Evolutionary conservation across 345 rosid genomes (phyloP), one percentile per base, ranked within the genome.

Genomic region (Salix udensis): DNA sequence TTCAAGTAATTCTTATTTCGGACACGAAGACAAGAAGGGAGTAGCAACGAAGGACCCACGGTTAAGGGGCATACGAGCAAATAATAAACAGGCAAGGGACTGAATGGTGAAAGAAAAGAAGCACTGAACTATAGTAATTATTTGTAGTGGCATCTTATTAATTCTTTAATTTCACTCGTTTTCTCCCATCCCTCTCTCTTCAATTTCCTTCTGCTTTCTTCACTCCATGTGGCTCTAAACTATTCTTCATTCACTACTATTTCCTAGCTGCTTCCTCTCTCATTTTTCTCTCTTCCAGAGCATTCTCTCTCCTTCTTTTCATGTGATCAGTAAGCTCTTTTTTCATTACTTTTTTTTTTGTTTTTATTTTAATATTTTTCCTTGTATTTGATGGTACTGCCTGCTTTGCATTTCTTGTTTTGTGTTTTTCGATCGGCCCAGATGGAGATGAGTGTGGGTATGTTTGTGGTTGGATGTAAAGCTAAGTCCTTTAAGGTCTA

Each of bases 311-410:
- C 66, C 60, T 23, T 23, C 53, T 42, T 80, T 77, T 85, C 82
- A 84, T 85, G 89, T 84, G 91, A 89, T 82, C 88, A 50, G 96
- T 91, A 82, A 87, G 90, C 72, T 71, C 46, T 62, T 65, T 28
- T 13, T 42, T 40, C 2, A n/a, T 10, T 37, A 7, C 24, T 61
- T 15, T n/a, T 61, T 15, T n/a, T 69, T 14, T 34, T 42, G 44
- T 42, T 13, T 30, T 44, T 48, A 44, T 55, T 71, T 42, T 19
- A 11, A 64, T 37, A 55, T 70, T 28, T 74, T 55, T 42, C 48
- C 23, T 36, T 68, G 44, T 69, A 69, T 12, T 68, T 80, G 69
- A n/a, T 37, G 70, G 11, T 10, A 3, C 16, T 79, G 73, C 6
- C n/a, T 76, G 64, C 52, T 30, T 28, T 64, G 67, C 53, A 34